Evolutionary conservation across 2,329 filamentous ascomycete genomes (phyloP).

Genomic region (Pseudocercospora musae): DNA sequence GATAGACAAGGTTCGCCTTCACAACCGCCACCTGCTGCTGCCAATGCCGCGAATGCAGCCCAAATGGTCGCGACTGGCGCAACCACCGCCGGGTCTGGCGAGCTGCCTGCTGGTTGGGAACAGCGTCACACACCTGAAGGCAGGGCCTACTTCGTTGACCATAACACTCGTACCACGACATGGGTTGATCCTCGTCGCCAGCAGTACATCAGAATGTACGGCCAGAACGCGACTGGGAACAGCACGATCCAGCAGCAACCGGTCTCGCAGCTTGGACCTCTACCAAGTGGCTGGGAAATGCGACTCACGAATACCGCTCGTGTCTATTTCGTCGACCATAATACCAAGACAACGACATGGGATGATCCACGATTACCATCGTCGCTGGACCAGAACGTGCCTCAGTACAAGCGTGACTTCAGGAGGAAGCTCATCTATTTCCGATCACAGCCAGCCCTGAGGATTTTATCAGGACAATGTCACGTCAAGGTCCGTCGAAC

Average conservation of each 20-base stretch:
- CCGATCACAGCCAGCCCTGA: constrained; percentile 92
- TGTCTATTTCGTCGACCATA: constrained; percentile 99
- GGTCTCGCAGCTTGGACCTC: constrained; percentile 88
- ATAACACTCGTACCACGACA: constrained; percentile 95
- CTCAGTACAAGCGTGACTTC: constrained; percentile 99
- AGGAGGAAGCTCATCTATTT: constrained; percentile 98
- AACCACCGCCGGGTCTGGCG: constrained; percentile 89
- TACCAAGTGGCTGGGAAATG: constrained; percentile 99
- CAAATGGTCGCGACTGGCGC: constrained; percentile 94
- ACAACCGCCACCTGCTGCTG: constrained; percentile 32
- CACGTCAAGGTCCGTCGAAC: constrained; percentile 96
- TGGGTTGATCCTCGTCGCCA: constrained; percentile 97
- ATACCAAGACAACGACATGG: constrained; percentile 99
- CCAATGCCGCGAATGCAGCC: constrained; percentile 54
- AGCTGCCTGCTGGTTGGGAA: constrained; percentile 94
- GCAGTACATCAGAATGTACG: constrained; percentile 98
- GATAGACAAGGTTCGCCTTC: constrained; percentile 36
- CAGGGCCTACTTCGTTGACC: constrained; percentile 93
- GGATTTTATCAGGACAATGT: constrained; percentile 92
- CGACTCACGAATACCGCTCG: constrained; percentile 94
- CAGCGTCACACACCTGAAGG: constrained; percentile 94
- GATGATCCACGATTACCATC: constrained; percentile 94
- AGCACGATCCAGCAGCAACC: constrained; percentile 96
- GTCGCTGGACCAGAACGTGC: constrained; percentile 94
- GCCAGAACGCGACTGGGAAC: constrained; percentile 69